These are phyloP conservation scores for Barnettozyma californica DNA, from an alignment of 805 yeast species.

Conservation along the genomic window DNA sequence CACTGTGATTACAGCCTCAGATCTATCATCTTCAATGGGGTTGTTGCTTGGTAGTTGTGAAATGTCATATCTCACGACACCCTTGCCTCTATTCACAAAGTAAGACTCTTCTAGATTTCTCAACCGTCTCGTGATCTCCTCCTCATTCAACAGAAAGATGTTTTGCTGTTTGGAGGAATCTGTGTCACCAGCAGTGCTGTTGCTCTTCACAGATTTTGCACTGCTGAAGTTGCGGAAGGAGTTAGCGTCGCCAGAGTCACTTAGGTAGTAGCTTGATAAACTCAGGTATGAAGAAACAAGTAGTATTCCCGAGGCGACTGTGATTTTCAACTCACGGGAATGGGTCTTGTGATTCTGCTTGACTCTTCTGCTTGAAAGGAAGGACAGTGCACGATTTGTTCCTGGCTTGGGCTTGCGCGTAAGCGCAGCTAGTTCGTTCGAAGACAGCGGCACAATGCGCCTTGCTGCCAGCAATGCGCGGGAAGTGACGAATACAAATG, in stretches of 20 bases:
- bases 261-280: constrained; percentile 19
- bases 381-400: not conserved
- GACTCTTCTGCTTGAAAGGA: not conserved
- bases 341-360: not conserved
- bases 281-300: constrained; percentile 26
- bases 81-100: constrained; percentile 75
- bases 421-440: not conserved
- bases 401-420: not conserved
- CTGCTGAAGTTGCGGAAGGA: constrained; percentile 20
- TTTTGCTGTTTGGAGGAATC: constrained; percentile 41
- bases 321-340: constrained; percentile 19
- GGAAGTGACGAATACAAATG: constrained; percentile 6
- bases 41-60: constrained; percentile 86
- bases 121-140: constrained; percentile 64
- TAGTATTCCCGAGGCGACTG: constrained; percentile 26
- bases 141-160: constrained; percentile 53
- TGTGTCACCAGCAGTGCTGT: not conserved
- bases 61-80: constrained; percentile 83
- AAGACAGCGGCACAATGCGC: not conserved
- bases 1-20: constrained; percentile 74
- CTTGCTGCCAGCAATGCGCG: constrained; percentile 5
- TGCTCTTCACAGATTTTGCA: constrained; percentile 17
- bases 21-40: constrained; percentile 91
- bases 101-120: constrained; percentile 77
- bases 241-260: constrained; percentile 22